Percentiles rank a stretch among this genome's conserved stretches.
Conservation (phyloP, 352 stramenopile species). For the Globisporangium splendens region DNA sequence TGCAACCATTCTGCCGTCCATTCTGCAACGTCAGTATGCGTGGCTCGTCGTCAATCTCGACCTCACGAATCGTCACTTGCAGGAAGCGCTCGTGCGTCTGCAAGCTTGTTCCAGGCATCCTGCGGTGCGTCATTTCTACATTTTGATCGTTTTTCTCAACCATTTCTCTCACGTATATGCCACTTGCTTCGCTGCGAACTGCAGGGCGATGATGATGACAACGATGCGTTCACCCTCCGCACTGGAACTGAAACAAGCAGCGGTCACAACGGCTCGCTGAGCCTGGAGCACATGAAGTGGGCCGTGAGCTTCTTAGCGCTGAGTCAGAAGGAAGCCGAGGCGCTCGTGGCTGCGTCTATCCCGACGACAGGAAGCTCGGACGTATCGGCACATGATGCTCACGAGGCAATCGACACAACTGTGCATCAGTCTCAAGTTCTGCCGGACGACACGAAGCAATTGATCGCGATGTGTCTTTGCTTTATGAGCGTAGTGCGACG, state of each 20-base stretch:
- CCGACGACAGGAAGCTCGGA: background rate
- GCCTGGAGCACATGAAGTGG: slow-evolving; percentile 59
- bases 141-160: background rate
- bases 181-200: background rate
- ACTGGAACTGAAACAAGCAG: background rate
- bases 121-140: background rate
- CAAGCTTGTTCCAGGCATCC: slow-evolving; percentile 31
- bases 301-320: slow-evolving; percentile 50
- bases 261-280: slow-evolving; percentile 22
- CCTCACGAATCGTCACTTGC: slow-evolving; percentile 54
- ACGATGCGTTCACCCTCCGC: background rate
- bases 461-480: slow-evolving; percentile 51
- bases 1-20: slow-evolving; percentile 2
- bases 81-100: slow-evolving; percentile 52
- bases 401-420: background rate
- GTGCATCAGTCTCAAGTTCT: slow-evolving; percentile 8
- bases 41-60: slow-evolving; percentile 72
- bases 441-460: slow-evolving; percentile 35
- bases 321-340: slow-evolving; percentile 25
- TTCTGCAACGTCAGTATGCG: slow-evolving; percentile 55
- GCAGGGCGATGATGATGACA: background rate
- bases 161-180: too few species aligned
- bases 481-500: slow-evolving; percentile 49
- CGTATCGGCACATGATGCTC: background rate
- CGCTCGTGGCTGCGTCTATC: slow-evolving; percentile 12